phyloP scores from a whole-genome alignment of 108 stramenopile genomes.

The Skeletonema costatum region DNA sequence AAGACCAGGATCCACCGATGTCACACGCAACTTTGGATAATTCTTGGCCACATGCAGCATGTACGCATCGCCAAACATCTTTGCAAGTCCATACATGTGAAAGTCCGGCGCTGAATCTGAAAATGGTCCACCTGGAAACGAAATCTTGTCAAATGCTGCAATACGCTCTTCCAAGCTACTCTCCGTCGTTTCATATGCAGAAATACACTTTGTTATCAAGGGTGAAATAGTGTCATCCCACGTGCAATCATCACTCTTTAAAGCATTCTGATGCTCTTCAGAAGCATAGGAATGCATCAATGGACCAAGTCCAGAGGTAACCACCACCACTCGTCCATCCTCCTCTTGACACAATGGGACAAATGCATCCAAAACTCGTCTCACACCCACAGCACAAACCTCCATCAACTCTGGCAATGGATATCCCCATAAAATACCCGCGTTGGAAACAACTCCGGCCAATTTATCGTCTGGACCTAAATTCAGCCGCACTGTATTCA shows the following conservation, averaged over 20 bases:
- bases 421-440: conserved; percentile 48
- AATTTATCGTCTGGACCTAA: conserved; percentile 5
- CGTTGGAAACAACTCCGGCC: conserved; percentile 34
- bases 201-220: conserved; percentile 14
- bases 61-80: conserved; percentile 52
- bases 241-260: conserved; percentile 9
- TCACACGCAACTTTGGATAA: conserved; percentile 35
- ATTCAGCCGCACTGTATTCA: not conserved
- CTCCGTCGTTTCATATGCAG: conserved; percentile 9
- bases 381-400: conserved; percentile 30
- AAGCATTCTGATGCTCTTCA: not conserved
- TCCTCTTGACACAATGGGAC: conserved; percentile 18
- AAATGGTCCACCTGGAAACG: conserved; percentile 43
- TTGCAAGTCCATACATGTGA: conserved; percentile 50
- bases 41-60: conserved; percentile 15
- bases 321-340: conserved; percentile 37
- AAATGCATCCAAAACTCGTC: conserved; percentile 34
- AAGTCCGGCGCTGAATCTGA: conserved; percentile 41
- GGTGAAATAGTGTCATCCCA: conserved; percentile 16
- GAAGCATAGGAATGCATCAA: conserved; percentile 42
- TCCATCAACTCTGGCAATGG: conserved; percentile 35
- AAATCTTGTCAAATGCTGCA: conserved; percentile 28
- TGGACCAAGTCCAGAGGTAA: conserved; percentile 35
- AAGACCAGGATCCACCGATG: conserved; percentile 38
- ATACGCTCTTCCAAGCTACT: conserved; percentile 12